phyloP scores from a whole-genome alignment of 2,329 filamentous ascomycete genomes.

The Penicillium sp. region DNA sequence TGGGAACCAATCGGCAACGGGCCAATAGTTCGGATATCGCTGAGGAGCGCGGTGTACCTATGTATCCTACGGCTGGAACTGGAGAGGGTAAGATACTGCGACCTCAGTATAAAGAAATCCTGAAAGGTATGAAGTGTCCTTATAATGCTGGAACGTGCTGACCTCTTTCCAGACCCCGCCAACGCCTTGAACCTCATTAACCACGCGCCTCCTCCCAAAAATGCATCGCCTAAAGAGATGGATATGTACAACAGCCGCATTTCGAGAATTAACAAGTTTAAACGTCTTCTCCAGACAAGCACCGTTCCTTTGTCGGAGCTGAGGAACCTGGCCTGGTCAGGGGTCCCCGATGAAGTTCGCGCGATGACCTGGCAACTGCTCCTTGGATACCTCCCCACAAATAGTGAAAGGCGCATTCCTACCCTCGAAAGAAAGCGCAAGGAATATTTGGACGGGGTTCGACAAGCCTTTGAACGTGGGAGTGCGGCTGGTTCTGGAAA shows the following conservation, averaged over 20 bases:
- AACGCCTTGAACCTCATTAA: conserved; percentile 92
- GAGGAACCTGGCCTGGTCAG: conserved; percentile 81
- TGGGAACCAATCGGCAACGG: conserved; percentile 49
- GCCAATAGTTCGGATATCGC: conserved; percentile 90
- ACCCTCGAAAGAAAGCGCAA: conserved; percentile 90
- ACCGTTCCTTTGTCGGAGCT: conserved; percentile 79
- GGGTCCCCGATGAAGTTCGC: conserved; percentile 85
- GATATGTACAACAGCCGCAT: conserved; percentile 81
- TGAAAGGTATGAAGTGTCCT: conserved; percentile 62
- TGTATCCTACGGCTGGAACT: conserved; percentile 81
- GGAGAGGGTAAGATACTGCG: conserved; percentile 88
- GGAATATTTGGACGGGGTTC: conserved; percentile 88
- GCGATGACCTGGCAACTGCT: conserved; percentile 99
- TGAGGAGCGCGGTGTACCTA: conserved; percentile 73
- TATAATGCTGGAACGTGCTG: conserved; percentile 11
- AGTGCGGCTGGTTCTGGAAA: conserved; percentile 37
- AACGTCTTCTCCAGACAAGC: conserved; percentile 83
- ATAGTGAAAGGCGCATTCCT: conserved; percentile 79
- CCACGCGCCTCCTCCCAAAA: conserved; percentile 64
- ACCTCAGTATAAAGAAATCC: conserved; percentile 94
- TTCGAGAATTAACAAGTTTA: conserved; percentile 96
- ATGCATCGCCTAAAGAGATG: conserved; percentile 70
- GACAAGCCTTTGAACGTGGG: conserved; percentile 54
- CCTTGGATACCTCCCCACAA: conserved; percentile 91
- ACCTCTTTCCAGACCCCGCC: conserved; percentile 60